Evolutionary conservation across 257 asterid genomes (phyloP).

Genomic region (Fraxinus anomala): DNA sequence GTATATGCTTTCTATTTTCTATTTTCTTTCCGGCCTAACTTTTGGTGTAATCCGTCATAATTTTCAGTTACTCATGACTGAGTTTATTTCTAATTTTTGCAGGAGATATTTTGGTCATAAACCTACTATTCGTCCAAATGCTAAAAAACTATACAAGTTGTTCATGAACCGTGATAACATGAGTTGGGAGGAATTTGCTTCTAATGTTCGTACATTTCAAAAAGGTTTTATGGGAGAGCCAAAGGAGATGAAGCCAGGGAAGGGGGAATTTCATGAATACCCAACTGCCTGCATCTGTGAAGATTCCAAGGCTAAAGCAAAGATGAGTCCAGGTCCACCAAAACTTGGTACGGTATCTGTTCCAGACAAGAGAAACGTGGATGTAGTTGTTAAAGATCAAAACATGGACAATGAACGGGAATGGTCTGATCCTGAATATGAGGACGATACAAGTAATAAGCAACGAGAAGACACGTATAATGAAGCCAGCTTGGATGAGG

Average conservation of each 20-base stretch:
- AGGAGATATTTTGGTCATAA: conserved; percentile 99
- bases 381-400: conserved; percentile 39
- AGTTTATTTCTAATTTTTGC: conserved; percentile 28
- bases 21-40: conserved; percentile 7
- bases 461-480: conserved; percentile 37
- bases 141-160: conserved; percentile 69
- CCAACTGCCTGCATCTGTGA: conserved; percentile 95
- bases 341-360: conserved; percentile 34
- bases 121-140: conserved; percentile 93
- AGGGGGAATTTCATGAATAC: conserved; percentile 91
- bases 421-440: conserved; percentile 76
- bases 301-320: conserved; percentile 52
- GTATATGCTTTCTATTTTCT: conserved; percentile 35
- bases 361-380: conserved; percentile 39
- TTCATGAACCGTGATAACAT: conserved; percentile 63
- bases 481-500: conserved; percentile 72
- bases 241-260: conserved; percentile 84
- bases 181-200: conserved; percentile 74
- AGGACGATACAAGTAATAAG: conserved; percentile 54
- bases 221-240: conserved; percentile 95
- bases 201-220: conserved; percentile 56
- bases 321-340: conserved; percentile 34
- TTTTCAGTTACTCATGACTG: neutral
- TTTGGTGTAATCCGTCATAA: neutral
- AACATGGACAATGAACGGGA: conserved; percentile 59